These are phyloP conservation scores for Ceratocystis cacaofunesta DNA, from an alignment of 2,329 filamentous ascomycete species.

Conservation along the genomic window DNA sequence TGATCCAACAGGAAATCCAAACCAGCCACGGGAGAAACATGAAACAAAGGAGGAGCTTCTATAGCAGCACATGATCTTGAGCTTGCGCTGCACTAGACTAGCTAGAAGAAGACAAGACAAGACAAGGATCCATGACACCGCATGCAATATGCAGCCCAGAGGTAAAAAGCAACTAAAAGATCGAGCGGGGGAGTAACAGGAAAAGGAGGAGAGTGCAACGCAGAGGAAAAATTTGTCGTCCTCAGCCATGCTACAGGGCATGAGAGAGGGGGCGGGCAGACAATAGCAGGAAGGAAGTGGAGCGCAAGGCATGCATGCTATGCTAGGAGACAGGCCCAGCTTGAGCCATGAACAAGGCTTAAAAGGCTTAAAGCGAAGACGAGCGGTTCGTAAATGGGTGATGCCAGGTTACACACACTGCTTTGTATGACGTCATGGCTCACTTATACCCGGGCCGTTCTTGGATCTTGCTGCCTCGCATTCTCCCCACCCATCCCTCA, in stretches of 20 bases:
- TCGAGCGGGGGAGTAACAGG: neutral
- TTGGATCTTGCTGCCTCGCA: too few relatives aligned
- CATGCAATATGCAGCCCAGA: conserved; percentile 4
- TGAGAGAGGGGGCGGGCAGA: neutral
- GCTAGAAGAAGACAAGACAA: neutral
- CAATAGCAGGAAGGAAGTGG: neutral
- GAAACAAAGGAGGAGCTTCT: neutral
- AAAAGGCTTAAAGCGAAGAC: too few relatives aligned
- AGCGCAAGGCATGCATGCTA: too few relatives aligned
- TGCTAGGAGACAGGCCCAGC: neutral
- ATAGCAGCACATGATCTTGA: neutral
- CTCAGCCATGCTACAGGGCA: too few relatives aligned
- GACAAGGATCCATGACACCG: neutral
- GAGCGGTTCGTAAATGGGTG: neutral
- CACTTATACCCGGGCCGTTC: neutral
- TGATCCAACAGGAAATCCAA: neutral
- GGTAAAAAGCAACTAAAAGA: neutral
- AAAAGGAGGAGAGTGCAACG: neutral
- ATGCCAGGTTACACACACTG: neutral
- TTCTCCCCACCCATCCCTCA: neutral
- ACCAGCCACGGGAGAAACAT: neutral
- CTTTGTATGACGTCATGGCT: neutral
- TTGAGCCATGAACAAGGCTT: neutral
- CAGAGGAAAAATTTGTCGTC: neutral
- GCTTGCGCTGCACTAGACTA: neutral